Evolutionary conservation across 139 green algal genomes (phyloP).

Genomic region (Closterium sp.): DNA sequence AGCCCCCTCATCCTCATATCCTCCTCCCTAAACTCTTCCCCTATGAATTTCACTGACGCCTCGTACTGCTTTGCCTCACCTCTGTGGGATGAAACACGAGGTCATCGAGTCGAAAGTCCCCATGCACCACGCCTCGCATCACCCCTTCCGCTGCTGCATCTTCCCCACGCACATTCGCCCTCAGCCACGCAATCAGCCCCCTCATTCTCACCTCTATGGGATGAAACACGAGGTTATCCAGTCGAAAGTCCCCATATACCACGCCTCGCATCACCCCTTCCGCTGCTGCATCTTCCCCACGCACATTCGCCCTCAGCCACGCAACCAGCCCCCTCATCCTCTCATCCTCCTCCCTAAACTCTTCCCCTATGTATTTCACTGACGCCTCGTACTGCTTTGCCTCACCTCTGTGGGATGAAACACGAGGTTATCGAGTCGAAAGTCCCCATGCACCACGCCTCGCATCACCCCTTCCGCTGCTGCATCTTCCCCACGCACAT

Average conservation of each 20-base stretch:
- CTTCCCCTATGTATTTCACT: too few relatives aligned
- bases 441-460: slow-evolving; percentile 81
- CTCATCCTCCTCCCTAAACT: too few relatives aligned
- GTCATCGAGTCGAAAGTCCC: slow-evolving; percentile 95
- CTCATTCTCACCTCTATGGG: slow-evolving; percentile 30
- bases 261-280: slow-evolving; percentile 2
- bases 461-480: not conserved
- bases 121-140: slow-evolving; percentile 65
- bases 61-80: too few relatives aligned
- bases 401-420: too few relatives aligned
- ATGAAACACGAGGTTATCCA: slow-evolving; percentile 92
- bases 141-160: not conserved
- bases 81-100: slow-evolving; percentile 77
- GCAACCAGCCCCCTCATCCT: slow-evolving; percentile 51
- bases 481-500: slow-evolving; percentile 63
- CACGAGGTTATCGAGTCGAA: slow-evolving; percentile 94
- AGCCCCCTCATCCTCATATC: slow-evolving; percentile 48
- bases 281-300: slow-evolving; percentile 28
- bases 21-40: too few relatives aligned
- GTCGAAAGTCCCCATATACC: slow-evolving; percentile 87
- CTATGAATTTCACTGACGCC: too few relatives aligned
- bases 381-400: too few relatives aligned
- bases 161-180: slow-evolving; percentile 64
- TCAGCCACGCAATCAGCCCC: slow-evolving; percentile 71
- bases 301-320: slow-evolving; percentile 76